Evolutionary conservation across 768 basidiomycete genomes (phyloP), one percentile per base, ranked within the genome.

Genomic region (Boletus insuetus): DNA sequence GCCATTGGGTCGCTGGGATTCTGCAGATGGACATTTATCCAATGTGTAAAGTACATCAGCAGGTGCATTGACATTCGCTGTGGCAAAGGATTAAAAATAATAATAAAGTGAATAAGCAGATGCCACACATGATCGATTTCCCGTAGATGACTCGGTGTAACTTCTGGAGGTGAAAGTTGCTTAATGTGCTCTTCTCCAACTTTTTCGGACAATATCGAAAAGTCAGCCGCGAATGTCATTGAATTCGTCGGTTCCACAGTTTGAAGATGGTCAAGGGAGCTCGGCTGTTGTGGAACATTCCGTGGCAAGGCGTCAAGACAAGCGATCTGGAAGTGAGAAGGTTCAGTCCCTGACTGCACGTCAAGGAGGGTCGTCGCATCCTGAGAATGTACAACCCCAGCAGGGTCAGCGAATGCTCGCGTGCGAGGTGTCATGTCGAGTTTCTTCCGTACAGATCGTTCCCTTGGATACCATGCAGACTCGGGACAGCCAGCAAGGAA

Each of bases 21-120:
- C 44, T 83, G 77, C 8, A 89, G 67, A 56, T 87, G 78, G 14
- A 79, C 54, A 58, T 85, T 85, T 58, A 90, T 84, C 90, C 90
- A 93, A 63, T 91, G 81, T 17, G 83, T 78, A 68, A 91, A 91
- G 68, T 91, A 91, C 87, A 89, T 90, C 55, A 93, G 70, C 43
- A 92, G 77, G 66, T 90, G 90, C 26, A 92, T 67, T 6, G 87
- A 82, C 68, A 77, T 82, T 63, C 80, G 79, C 90, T 92, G 59
- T 32, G 56, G 24, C 24, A 16, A 51, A 49, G 46, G 44, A 48
- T 65, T 20, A 64, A 55, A 49, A 16, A 38, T 49, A 29, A 24
- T 4, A 5, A 9, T 16, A 34, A 26, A 24, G n/a, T 19, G 41
- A 39, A 32, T 10, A 43, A 49, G 29, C 7, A 46, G 50, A 46